Evolutionary conservation across 176 grass and related monocot species (phyloP), one percentile per base, ranked within the genome.

Genomic region (Typha latifolia): DNA sequence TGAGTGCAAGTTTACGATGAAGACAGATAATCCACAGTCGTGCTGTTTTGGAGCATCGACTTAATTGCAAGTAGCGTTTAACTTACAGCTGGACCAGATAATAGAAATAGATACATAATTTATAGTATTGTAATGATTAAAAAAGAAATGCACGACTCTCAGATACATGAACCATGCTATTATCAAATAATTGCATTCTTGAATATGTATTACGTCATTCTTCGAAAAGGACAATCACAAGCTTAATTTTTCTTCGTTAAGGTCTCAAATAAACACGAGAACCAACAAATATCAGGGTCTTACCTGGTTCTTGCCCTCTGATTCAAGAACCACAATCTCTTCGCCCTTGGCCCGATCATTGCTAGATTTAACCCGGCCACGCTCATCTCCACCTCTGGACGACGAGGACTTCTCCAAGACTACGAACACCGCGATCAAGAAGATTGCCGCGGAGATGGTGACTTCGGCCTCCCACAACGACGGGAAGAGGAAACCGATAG

Each of bases 391-490:
- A 48, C 55, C n/a, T 69, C 62, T 69, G 49, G 77, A 1, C 61
- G 75, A 12, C 8, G 63, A 11, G 2, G 67, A 66, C 26, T 82
- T 80, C 18, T 73, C 79, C 51, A 84, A 74, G 53, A 87, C 65
- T 61, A 96, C 47, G 47, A 83, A 67, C 24, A 50, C 77, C 14
- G 81, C 66, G 31, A 83, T 52, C 49, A 91, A 37, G 27, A 91
- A 67, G 51, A 84, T 75, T 12, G 83, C 72, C 13, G 84, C 79
- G 55, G 82, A 73, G 69, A 90, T 49, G 70, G 84, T 77, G 22
- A 96, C 73, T 70, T 86, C 80, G 57, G 81, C 79, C 82, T 96
- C 91, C 84, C 87, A 84, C 77, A 82, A 74, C 64, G 91, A 96
- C 66, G 91, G 91, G 57, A 91, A 67, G 57, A 91, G 77, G 32